A percentile compares a stretch with the other conserved stretches of the same genome.
phyloP scores from a whole-genome alignment of 2,329 filamentous ascomycete genomes.

The Periconia digitata region DNA sequence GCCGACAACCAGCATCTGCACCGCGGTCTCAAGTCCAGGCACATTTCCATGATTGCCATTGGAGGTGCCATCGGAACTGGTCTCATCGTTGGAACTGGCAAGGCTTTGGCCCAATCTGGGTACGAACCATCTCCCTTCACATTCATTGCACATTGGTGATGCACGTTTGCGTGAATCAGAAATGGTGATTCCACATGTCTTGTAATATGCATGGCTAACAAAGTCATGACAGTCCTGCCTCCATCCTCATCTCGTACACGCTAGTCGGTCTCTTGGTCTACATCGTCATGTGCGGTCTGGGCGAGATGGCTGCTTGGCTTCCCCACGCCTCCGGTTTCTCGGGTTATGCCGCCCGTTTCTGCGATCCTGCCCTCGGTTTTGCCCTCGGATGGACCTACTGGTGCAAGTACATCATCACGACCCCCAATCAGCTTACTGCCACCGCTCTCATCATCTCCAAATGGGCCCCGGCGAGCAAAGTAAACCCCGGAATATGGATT shows the following conservation, averaged over 20 bases:
- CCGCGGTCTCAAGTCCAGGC: constrained; percentile 56
- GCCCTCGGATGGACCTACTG: constrained; percentile 67
- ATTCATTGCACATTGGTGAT: not conserved
- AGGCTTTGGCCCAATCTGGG: constrained; percentile 52
- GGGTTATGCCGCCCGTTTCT: constrained; percentile 77
- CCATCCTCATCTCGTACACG: constrained; percentile 71
- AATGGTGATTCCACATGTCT: not conserved
- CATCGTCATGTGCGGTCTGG: constrained; percentile 78
- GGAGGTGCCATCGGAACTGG: constrained; percentile 74
- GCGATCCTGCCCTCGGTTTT: constrained; percentile 79
- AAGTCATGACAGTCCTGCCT: constrained; percentile 54
- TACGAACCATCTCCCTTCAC: constrained; percentile 15
- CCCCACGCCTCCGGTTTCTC: constrained; percentile 78
- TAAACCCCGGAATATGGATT: constrained; percentile 81
- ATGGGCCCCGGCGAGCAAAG: constrained; percentile 65
- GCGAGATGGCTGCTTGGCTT: constrained; percentile 83
- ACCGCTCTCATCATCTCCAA: constrained; percentile 77
- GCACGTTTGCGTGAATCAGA: too few relatives aligned
- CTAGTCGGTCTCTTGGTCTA: constrained; percentile 73
- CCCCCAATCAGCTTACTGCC: constrained; percentile 82
- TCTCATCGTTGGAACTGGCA: constrained; percentile 67
- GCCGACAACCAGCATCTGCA: constrained; percentile 46
- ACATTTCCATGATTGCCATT: constrained; percentile 68
- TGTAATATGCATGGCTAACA: constrained; percentile 14
- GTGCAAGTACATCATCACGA: constrained; percentile 79